Percentiles rank a stretch among this genome's conserved stretches.
phyloP scores from a whole-genome alignment of 768 basidiomycete species.

The Russula earlei region DNA sequence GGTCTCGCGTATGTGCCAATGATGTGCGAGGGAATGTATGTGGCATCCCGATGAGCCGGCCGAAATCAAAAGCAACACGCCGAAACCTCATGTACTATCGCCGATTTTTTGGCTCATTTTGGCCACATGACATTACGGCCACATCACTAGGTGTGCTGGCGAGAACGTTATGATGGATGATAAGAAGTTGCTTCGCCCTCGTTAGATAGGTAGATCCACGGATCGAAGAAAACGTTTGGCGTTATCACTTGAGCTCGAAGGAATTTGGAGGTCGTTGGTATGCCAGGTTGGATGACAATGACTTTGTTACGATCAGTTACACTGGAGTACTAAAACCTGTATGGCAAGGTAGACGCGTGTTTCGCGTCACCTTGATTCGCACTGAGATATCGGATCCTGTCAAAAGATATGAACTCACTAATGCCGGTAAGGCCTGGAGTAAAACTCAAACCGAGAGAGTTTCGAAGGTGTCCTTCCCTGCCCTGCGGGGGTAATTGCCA shows the following conservation, averaged over 20 bases:
- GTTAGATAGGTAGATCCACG: too few species aligned
- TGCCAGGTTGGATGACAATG: too few species aligned
- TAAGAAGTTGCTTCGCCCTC: background rate
- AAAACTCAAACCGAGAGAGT: background rate
- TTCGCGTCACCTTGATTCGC: background rate
- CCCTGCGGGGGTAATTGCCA: background rate
- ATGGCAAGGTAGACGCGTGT: too few species aligned
- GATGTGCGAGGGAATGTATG: background rate
- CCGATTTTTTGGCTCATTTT: background rate
- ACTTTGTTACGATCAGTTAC: too few species aligned
- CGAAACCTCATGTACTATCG: slow-evolving; percentile 9
- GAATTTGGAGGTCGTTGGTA: background rate
- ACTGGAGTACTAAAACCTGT: background rate
- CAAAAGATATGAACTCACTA: background rate
- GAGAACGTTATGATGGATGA: background rate
- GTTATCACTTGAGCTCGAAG: background rate
- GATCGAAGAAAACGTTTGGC: too few species aligned
- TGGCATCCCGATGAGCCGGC: background rate
- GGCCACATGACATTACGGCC: slow-evolving; percentile 3
- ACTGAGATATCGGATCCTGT: background rate
- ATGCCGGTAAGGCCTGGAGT: background rate
- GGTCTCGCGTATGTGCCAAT: background rate
- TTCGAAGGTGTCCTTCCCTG: background rate
- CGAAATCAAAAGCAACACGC: slow-evolving; percentile 13
- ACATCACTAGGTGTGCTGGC: background rate